Percentiles rank a stretch among this genome's conserved stretches.
Evolutionary conservation across 2,329 filamentous ascomycete genomes (phyloP).

Genomic region (Fusarium hostae): DNA sequence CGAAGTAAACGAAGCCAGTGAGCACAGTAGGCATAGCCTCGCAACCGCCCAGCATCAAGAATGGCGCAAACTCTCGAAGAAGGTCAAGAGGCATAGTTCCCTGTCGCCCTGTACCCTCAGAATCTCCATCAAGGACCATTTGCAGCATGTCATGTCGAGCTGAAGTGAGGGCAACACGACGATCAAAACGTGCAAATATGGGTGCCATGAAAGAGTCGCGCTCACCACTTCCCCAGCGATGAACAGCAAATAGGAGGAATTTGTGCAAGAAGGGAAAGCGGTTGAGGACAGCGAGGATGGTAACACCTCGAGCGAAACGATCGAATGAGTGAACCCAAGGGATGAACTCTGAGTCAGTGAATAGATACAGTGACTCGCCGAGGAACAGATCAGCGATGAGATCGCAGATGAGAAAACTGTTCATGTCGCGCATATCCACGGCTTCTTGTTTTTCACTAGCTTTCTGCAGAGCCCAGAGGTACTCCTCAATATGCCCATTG

Average conservation of each 20-base stretch:
- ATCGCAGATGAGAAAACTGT: neutral
- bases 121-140: neutral
- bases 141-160: neutral
- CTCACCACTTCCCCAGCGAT: slow-evolving; percentile 1
- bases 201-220: neutral
- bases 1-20: neutral
- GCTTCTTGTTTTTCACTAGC: neutral
- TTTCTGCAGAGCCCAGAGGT: neutral
- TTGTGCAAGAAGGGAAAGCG: neutral
- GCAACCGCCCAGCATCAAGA: neutral
- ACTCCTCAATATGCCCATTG: neutral
- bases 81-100: neutral
- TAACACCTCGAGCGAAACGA: neutral
- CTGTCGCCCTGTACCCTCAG: neutral
- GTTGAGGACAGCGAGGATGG: neutral
- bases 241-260: neutral
- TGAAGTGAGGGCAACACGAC: neutral
- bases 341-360: neutral
- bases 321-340: neutral
- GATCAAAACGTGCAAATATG: neutral
- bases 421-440: neutral
- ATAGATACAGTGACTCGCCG: neutral
- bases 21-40: neutral
- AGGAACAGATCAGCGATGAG: neutral
- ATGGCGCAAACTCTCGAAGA: neutral